Conservation (phyloP, 2,329 filamentous ascomycete genomes). For the Nigrograna mackinnonii region DNA sequence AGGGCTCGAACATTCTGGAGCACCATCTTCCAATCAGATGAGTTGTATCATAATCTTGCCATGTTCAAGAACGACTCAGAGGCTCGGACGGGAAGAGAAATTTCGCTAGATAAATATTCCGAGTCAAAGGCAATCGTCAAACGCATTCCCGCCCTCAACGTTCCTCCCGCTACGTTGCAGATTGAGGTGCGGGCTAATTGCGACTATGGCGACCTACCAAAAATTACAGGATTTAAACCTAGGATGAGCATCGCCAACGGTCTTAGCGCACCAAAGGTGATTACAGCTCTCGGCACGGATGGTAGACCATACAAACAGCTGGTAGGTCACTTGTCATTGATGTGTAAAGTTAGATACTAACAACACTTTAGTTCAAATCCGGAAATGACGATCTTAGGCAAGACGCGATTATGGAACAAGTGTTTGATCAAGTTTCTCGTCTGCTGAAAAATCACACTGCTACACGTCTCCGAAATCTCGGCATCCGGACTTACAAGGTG, state of each 20-base stretch:
- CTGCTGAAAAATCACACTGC: slow-evolving; percentile 83
- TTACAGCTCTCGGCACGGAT: slow-evolving; percentile 78
- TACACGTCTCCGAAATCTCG: slow-evolving; percentile 85
- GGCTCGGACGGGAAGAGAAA: slow-evolving; percentile 69
- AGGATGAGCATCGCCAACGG: slow-evolving; percentile 86
- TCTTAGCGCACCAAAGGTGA: slow-evolving; percentile 90
- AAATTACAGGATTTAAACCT: slow-evolving; percentile 71
- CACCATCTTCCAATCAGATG: slow-evolving; percentile 74
- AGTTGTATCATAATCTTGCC: slow-evolving; percentile 65
- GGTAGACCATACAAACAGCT: slow-evolving; percentile 84
- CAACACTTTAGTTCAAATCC: slow-evolving; percentile 72
- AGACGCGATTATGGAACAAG: slow-evolving; percentile 99
- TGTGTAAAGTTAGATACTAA: slow-evolving; percentile 11
- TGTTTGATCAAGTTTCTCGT: slow-evolving; percentile 93
- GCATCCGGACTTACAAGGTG: slow-evolving; percentile 96
- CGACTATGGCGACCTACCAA: slow-evolving; percentile 77
- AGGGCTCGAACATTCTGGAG: slow-evolving; percentile 64
- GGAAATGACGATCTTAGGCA: slow-evolving; percentile 95
- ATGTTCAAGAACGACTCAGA: slow-evolving; percentile 65
- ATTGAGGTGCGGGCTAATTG: slow-evolving; percentile 73
- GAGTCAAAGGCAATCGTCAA: slow-evolving; percentile 67
- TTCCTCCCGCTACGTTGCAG: slow-evolving; percentile 89
- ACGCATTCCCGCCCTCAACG: slow-evolving; percentile 65
- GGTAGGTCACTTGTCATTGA: slow-evolving; percentile 47
- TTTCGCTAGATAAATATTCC: slow-evolving; percentile 65